These are phyloP conservation scores for Botryosphaeria agaves DNA, from an alignment of 2,329 filamentous ascomycete species.

Conservation along the genomic window DNA sequence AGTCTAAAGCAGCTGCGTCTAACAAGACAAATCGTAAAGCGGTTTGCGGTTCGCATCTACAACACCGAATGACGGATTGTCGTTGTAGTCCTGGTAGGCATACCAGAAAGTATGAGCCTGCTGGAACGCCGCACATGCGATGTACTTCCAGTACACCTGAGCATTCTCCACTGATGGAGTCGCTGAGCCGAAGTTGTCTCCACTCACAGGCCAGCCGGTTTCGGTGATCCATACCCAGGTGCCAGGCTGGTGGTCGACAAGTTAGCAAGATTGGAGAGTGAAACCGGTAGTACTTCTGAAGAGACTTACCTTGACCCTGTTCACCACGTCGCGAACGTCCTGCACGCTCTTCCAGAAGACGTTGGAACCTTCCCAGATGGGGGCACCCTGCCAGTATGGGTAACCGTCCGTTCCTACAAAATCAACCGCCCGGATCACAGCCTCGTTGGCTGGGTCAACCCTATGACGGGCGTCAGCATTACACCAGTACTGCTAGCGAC, in stretches of 20 bases:
- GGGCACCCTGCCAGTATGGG: conserved; percentile 45
- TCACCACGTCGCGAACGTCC: conserved; percentile 22
- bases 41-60: conserved; percentile 15
- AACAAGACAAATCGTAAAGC: conserved; percentile 13
- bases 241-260: conserved; percentile 17
- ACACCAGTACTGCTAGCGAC: background rate
- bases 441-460: conserved; percentile 40
- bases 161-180: conserved; percentile 39
- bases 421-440: conserved; percentile 44
- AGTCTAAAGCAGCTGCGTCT: conserved; percentile 2
- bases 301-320: conserved; percentile 33
- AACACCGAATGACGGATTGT: conserved; percentile 21
- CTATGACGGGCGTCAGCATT: conserved; percentile 1
- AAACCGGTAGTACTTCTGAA: too few species aligned
- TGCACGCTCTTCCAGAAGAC: conserved; percentile 32
- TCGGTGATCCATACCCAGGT: conserved; percentile 38
- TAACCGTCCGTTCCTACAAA: conserved; percentile 49
- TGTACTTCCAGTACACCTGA: conserved; percentile 43
- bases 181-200: conserved; percentile 36
- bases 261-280: too few species aligned
- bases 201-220: conserved; percentile 46
- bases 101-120: conserved; percentile 44
- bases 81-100: conserved; percentile 36
- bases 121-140: conserved; percentile 41
- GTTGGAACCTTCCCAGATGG: conserved; percentile 36